These are phyloP conservation scores for Pseudogymnoascus sp. DNA, from an alignment of 2,329 filamentous ascomycete genomes.

Conservation along the genomic window DNA sequence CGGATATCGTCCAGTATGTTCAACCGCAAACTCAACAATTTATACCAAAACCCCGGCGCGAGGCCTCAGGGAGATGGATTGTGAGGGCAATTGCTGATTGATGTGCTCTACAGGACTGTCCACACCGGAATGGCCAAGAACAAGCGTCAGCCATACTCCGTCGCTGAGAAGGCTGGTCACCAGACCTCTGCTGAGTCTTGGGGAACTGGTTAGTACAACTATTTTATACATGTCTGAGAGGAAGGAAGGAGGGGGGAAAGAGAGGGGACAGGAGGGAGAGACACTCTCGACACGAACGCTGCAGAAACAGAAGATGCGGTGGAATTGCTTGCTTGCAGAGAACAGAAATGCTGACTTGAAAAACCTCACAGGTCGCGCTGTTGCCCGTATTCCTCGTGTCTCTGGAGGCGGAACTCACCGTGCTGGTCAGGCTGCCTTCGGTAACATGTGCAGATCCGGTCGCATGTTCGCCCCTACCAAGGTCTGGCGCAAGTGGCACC, in stretches of 20 bases:
- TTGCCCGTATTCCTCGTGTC: slow-evolving; percentile 99
- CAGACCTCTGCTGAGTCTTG: slow-evolving; percentile 99
- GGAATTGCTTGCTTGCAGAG: neutral
- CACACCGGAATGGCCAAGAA: slow-evolving; percentile 99
- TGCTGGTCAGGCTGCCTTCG: slow-evolving; percentile 98
- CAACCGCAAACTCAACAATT: neutral
- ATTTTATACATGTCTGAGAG: slow-evolving; percentile 19
- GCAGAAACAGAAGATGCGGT: neutral
- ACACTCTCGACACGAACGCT: neutral
- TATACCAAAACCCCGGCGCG: neutral
- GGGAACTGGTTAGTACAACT: slow-evolving; percentile 79
- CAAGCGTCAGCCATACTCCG: slow-evolving; percentile 98
- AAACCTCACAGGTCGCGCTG: slow-evolving; percentile 70
- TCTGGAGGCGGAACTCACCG: slow-evolving; percentile 99
- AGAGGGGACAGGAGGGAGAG: neutral
- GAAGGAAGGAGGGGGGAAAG: neutral
- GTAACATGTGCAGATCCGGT: slow-evolving; percentile 99
- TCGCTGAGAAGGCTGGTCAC: slow-evolving; percentile 99
- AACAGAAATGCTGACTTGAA: slow-evolving; percentile 14
- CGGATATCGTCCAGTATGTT: slow-evolving; percentile 94
- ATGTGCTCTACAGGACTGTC: slow-evolving; percentile 47
- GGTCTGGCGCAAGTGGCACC: slow-evolving; percentile 99
- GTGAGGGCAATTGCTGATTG: slow-evolving; percentile 8
- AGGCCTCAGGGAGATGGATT: neutral
- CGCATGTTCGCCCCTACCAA: slow-evolving; percentile 99